Evolutionary conservation across 2,329 filamentous ascomycete species (phyloP), one percentile per base, ranked within the genome.

Genomic region (Exophiala viscosa): DNA sequence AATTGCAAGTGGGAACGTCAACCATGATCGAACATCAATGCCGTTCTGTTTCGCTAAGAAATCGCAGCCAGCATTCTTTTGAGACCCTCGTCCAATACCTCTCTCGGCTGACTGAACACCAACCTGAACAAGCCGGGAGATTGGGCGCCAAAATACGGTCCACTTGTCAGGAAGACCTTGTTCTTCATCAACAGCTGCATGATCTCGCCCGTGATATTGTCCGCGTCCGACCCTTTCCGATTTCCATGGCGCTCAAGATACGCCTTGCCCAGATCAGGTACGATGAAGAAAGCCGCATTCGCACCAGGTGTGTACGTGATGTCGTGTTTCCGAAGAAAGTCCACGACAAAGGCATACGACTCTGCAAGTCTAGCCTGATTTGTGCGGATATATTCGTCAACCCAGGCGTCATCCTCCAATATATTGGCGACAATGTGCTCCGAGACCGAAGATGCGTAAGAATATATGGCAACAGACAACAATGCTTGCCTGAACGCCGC

Each of bases 271-370:
- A 84, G 60, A 60, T 83, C 72, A 2, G 80, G 64, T 70, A 75
- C 83, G 2, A 83, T 56, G 60, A 83, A 84, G 60, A 83, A 81
- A 0, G 77, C 80, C 0, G 80, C 80, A 55, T 82, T 82, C 3
- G 67, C 70, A 0, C 76, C 76, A 0, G 69, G 64, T 0, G 73
- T 68, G 56, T 79, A 79, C 11, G 69, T 63, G 3, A 83, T 72
- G 1, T 71, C 70, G 6, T 75, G 66, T 2, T 67, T 63, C 7
- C 64, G 58, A 13, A 82, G 65, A 3, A 65, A 73, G 0, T 45
- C 36, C 0, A 66, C 68, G 0, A 73, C 68, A 15, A 72, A 70
- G 3, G 60, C 60, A 57, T 79, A 76, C 3, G 70, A 66, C 3
- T 67, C 58, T 0, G 67, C 65, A 1, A 81, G 62, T 18, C 69